Conservation (phyloP, 306 rosid genomes). For the Dryas alaskensis region DNA sequence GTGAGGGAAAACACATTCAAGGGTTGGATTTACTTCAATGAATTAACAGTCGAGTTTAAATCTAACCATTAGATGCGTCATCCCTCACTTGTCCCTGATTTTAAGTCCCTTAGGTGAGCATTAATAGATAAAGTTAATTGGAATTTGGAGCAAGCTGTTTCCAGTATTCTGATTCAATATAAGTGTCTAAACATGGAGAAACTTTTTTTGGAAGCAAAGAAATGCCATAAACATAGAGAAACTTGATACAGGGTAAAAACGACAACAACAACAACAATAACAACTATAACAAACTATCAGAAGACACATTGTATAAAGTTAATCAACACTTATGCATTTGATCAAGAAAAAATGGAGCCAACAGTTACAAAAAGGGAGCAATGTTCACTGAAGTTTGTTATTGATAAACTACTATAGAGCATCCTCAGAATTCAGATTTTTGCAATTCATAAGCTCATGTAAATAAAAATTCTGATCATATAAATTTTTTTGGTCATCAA, state of each 20-base stretch:
- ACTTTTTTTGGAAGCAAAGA: too few relatives aligned
- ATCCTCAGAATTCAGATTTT: neutral
- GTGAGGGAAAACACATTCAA: too few relatives aligned
- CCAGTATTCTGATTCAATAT: neutral
- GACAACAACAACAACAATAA: neutral
- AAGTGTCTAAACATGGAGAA: neutral
- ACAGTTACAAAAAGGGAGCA: neutral
- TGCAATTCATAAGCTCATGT: neutral
- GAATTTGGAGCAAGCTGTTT: neutral
- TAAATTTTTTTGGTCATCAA: neutral
- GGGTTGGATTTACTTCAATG: too few relatives aligned
- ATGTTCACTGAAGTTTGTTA: neutral
- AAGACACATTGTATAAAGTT: neutral
- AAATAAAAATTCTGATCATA: neutral
- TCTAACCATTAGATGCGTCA: too few relatives aligned
- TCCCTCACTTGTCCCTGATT: too few relatives aligned
- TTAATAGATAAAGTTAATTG: neutral
- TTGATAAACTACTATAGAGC: neutral
- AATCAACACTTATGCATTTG: neutral
- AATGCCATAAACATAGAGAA: neutral
- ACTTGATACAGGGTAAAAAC: neutral
- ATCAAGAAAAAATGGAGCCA: too few relatives aligned
- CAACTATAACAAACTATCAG: neutral
- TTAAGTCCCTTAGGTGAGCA: too few relatives aligned
- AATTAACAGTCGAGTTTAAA: too few relatives aligned